phyloP scores from a whole-genome alignment of 495 filamentous ascomycete species.

The Cudoniella acicularis region DNA sequence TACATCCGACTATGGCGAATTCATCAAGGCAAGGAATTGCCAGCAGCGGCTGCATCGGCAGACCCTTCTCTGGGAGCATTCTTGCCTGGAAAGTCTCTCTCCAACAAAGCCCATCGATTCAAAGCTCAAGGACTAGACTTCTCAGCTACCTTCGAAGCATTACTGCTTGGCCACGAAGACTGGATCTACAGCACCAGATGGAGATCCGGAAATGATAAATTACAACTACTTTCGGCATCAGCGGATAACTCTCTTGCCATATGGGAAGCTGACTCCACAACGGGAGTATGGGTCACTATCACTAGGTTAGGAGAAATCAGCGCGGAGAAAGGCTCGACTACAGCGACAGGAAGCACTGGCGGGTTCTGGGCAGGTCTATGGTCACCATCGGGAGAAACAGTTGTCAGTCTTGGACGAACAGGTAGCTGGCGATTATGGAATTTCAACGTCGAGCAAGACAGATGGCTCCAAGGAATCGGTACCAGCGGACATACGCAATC shows the following conservation, averaged over 20 bases:
- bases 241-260: slow-evolving; percentile 93
- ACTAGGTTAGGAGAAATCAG: slow-evolving; percentile 90
- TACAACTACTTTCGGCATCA: slow-evolving; percentile 83
- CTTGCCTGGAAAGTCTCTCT: slow-evolving; percentile 60
- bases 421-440: slow-evolving; percentile 90
- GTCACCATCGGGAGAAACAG: slow-evolving; percentile 70
- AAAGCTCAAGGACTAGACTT: slow-evolving; percentile 50
- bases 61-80: slow-evolving; percentile 45
- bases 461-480: slow-evolving; percentile 73
- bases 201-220: slow-evolving; percentile 51
- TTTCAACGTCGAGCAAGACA: slow-evolving; percentile 47
- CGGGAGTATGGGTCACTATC: slow-evolving; percentile 84
- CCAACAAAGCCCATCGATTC: slow-evolving; percentile 82
- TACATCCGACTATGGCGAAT: slow-evolving; percentile 94
- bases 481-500: slow-evolving; percentile 80
- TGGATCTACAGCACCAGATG: slow-evolving; percentile 92
- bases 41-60: slow-evolving; percentile 36
- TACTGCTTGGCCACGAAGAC: slow-evolving; percentile 94
- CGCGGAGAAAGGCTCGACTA: slow-evolving; percentile 87
- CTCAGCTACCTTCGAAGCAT: slow-evolving; percentile 88
- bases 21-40: slow-evolving; percentile 63
- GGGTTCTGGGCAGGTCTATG: slow-evolving; percentile 96
- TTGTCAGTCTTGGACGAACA: slow-evolving; percentile 82
- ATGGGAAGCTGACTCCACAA: slow-evolving; percentile 78
- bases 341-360: slow-evolving; percentile 90